phyloP scores from a whole-genome alignment of 2,329 filamentous ascomycete species.

The Epichloe amarillans region DNA sequence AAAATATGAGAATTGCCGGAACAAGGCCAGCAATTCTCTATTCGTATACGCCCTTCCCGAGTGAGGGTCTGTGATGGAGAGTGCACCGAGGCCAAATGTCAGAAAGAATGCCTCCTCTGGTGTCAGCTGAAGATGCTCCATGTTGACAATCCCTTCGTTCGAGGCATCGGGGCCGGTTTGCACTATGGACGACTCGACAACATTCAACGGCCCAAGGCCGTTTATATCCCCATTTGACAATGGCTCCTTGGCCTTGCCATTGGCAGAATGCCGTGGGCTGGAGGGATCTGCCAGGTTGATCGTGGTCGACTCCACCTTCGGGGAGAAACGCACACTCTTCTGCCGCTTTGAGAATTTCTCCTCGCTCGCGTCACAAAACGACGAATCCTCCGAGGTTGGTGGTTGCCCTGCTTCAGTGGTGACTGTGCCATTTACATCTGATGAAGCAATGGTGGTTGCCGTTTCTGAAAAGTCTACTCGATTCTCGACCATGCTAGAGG shows the following conservation, averaged over 20 bases:
- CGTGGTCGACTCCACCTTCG: slow-evolving; percentile 51
- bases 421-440: not conserved
- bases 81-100: slow-evolving; percentile 61
- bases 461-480: not conserved
- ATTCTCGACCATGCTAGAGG: not conserved
- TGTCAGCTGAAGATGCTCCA: slow-evolving; percentile 83
- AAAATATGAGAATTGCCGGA: slow-evolving; percentile 57
- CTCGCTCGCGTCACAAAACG: slow-evolving; percentile 12
- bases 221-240: not conserved
- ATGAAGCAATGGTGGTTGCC: not conserved
- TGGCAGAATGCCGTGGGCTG: slow-evolving; percentile 26
- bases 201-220: not conserved
- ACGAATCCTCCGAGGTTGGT: not conserved
- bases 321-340: slow-evolving; percentile 61
- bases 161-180: not conserved
- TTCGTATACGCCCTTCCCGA: slow-evolving; percentile 34
- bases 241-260: slow-evolving; percentile 7
- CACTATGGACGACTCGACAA: not conserved
- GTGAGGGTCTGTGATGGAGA: slow-evolving; percentile 45
- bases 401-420: not conserved
- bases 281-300: slow-evolving; percentile 38
- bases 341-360: slow-evolving; percentile 23
- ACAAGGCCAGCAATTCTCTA: slow-evolving; percentile 48
- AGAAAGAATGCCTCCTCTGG: slow-evolving; percentile 89
- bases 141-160: slow-evolving; percentile 25